Percentiles rank a stretch among this genome's conserved stretches.
phyloP scores from a whole-genome alignment of 345 rosid genomes.

The Hevea brasiliensis region DNA sequence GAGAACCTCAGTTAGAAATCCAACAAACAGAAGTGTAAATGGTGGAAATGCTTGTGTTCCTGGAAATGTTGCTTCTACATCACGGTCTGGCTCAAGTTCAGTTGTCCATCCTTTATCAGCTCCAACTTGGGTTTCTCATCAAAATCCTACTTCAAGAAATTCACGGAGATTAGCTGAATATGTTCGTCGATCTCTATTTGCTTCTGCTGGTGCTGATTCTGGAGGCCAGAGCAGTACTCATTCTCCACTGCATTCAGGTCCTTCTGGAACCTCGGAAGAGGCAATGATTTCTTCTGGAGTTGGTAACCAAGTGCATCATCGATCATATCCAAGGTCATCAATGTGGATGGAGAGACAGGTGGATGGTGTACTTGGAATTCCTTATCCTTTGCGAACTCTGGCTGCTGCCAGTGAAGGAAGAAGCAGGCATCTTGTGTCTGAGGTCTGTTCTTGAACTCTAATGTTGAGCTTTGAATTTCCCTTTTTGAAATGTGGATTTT shows the following conservation, averaged over 20 bases:
- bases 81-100: constrained; percentile 45
- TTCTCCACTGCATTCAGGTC: constrained; percentile 35
- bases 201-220: constrained; percentile 49
- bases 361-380: constrained; percentile 49
- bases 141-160: constrained; percentile 44
- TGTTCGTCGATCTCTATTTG: constrained; percentile 64
- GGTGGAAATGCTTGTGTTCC: constrained; percentile 38
- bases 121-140: constrained; percentile 49
- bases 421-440: constrained; percentile 61
- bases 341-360: constrained; percentile 61
- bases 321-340: constrained; percentile 53
- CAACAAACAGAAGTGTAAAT: constrained; percentile 34
- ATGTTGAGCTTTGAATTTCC: constrained; percentile 4
- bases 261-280: constrained; percentile 47
- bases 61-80: constrained; percentile 52
- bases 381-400: constrained; percentile 56
- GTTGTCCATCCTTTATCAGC: constrained; percentile 50
- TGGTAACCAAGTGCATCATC: constrained; percentile 48
- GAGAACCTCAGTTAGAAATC: constrained; percentile 42
- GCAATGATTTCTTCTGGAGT: constrained; percentile 46
- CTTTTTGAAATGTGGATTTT: background rate
- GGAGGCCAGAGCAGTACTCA: constrained; percentile 47
- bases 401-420: constrained; percentile 69
- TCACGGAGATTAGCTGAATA: constrained; percentile 68
- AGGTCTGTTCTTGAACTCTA: constrained; percentile 54